phyloP scores from a whole-genome alignment of 345 rosid genomes.

The Acer saccharum region DNA sequence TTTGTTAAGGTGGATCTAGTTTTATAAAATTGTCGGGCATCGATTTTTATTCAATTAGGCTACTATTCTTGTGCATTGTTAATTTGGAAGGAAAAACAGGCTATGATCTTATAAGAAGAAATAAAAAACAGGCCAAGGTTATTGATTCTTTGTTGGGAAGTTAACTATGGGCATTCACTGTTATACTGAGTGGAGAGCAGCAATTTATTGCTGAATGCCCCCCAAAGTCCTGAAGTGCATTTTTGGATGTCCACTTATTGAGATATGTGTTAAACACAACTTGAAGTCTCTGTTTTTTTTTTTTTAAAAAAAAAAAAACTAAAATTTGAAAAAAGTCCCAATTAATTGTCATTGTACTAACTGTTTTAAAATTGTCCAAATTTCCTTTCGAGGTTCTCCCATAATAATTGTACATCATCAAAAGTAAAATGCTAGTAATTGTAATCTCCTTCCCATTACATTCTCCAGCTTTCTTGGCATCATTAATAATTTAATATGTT shows the following conservation, averaged over 20 bases:
- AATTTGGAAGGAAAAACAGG: neutral
- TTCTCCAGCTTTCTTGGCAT: neutral
- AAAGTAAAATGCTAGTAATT: neutral
- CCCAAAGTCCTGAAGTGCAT: neutral
- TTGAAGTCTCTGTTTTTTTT: neutral
- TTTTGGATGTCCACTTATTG: neutral
- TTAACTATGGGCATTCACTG: neutral
- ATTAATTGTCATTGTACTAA: neutral
- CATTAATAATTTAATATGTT: neutral
- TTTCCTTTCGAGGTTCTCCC: neutral
- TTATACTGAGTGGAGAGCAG: neutral
- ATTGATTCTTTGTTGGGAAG: neutral
- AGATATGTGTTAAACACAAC: conserved; percentile 6
- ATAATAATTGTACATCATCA: neutral
- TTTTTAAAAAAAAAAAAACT: neutral
- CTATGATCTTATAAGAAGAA: neutral
- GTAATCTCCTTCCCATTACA: neutral
- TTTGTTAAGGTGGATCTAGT: neutral
- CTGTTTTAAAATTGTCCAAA: neutral
- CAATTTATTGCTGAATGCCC: neutral
- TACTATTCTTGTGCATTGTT: neutral
- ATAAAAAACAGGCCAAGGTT: neutral
- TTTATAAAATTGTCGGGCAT: neutral
- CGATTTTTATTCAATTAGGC: neutral
- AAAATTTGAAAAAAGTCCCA: neutral